Percentiles rank a stretch among this genome's conserved stretches.
These are phyloP conservation scores for Metarhizium brunneum DNA, from an alignment of 2,329 filamentous ascomycete species.

Conservation along the genomic window DNA sequence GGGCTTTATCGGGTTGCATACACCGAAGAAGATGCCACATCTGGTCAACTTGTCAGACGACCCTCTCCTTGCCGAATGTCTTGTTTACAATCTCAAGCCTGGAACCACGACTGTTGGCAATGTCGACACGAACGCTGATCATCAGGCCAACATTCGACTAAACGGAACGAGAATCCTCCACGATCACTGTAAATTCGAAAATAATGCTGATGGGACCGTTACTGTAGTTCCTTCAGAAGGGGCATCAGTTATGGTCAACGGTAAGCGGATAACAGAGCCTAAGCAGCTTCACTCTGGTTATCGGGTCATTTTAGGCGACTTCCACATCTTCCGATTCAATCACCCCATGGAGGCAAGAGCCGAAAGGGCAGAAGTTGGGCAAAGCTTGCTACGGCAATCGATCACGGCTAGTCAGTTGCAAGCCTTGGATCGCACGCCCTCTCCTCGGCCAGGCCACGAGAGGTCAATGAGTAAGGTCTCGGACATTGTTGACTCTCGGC, in stretches of 20 bases:
- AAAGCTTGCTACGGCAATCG: conserved; percentile 81
- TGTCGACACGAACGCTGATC: conserved; percentile 68
- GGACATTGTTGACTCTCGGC: conserved; percentile 68
- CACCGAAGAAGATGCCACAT: conserved; percentile 98
- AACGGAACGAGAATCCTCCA: conserved; percentile 90
- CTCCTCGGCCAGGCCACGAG: conserved; percentile 57
- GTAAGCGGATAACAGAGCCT: conserved; percentile 76
- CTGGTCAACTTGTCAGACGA: conserved; percentile 95
- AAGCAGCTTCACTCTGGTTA: conserved; percentile 84
- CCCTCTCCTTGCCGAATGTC: conserved; percentile 84
- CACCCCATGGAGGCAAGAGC: conserved; percentile 93
- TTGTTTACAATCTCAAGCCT: conserved; percentile 97
- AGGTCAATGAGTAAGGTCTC: conserved; percentile 73
- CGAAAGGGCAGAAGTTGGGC: conserved; percentile 72
- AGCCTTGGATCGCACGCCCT: conserved; percentile 41
- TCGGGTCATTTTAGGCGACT: conserved; percentile 91
- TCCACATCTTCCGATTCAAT: conserved; percentile 98
- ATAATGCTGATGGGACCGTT: conserved; percentile 77
- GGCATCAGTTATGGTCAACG: conserved; percentile 98
- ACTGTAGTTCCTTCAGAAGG: conserved; percentile 81
- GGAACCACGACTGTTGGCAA: conserved; percentile 92
- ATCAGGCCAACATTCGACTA: conserved; percentile 78
- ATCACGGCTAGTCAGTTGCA: conserved; percentile 53
- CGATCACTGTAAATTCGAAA: conserved; percentile 91
- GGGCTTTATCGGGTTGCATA: conserved; percentile 88